phyloP scores from a whole-genome alignment of 2,329 filamentous ascomycete genomes.

The Aschersonia sp. region DNA sequence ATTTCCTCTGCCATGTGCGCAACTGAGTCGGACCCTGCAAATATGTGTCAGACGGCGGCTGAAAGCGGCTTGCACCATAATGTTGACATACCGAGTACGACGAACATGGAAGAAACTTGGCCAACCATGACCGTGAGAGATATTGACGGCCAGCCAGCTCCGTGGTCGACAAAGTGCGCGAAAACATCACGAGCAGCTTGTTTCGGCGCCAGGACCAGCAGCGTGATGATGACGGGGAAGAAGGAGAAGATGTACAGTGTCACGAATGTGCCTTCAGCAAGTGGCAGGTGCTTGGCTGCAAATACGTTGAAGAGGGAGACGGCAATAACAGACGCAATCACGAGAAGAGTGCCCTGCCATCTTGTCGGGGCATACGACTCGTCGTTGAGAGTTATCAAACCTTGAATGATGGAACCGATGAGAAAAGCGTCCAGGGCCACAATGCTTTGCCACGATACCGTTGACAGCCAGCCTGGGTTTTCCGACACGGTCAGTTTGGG shows the following conservation, averaged over 20 bases:
- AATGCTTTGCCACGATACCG: constrained; percentile 26
- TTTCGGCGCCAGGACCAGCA: constrained; percentile 4
- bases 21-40: constrained; percentile 6
- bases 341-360: constrained; percentile 4
- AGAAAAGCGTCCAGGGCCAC: constrained; percentile 26
- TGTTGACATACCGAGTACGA: constrained; percentile 3
- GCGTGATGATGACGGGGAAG: constrained; percentile 5
- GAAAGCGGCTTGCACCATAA: not conserved
- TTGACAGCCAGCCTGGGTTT: constrained; percentile 24
- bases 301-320: constrained; percentile 5
- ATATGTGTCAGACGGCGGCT: not conserved
- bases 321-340: constrained; percentile 4
- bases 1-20: constrained; percentile 9
- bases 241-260: constrained; percentile 6
- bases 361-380: not conserved
- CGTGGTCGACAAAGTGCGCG: constrained; percentile 4
- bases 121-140: constrained; percentile 6
- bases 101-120: constrained; percentile 5
- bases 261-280: constrained; percentile 5
- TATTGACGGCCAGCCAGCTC: constrained; percentile 4
- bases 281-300: constrained; percentile 4
- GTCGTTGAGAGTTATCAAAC: constrained; percentile 21
- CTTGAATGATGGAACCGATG: constrained; percentile 28
- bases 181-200: constrained; percentile 4
- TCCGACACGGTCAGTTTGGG: not conserved